Evolutionary conservation across 129 eudicot species (phyloP), one percentile per base, ranked within the genome.

Genomic region (Helianthus tuberosus): DNA sequence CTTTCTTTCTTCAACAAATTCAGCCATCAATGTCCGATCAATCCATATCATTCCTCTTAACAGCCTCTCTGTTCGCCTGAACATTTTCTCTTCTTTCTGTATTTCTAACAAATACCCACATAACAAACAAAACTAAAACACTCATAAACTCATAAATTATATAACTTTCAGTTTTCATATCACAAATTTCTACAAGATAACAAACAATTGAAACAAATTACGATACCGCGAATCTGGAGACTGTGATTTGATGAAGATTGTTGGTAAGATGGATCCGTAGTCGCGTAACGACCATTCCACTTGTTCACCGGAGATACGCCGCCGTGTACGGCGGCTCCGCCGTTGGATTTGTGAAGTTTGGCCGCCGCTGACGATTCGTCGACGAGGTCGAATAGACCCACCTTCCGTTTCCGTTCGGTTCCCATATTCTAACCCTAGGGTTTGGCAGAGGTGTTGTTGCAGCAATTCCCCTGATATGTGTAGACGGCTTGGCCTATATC

Each of bases 61-160:
- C 98, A 72, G 98, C 98, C 50, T 94, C 98, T 74, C 78, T 80
- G 51, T 90, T 94, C 13, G 97, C 97, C 88, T 94, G 99, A 63
- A 91, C 97, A 83, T 61, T 78, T 88, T 94, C 82, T 94, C 99
- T 80, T 94, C 99, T 71, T 86, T 88, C 84, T 91, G 91, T 64
- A 94, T 90, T 83, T 94, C 97, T 94, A 64, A 50, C 23, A 51
- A 35, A 64, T 17, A 35, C 14, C 61, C 74, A 46, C 74, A 50
- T 23, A 8, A 53, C 23, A 10, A 20, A 48, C 20, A 41, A 15
- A 39, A 44, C 51, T 54, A 27, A 52, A 71, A 25, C 9, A 49
- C 23, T 61, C 12, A 50, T 57, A 41, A 71, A 69, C 9, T 32
- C 12, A 50, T 57, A 41, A 71, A 69, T 5, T 32, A 32, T 63